These are phyloP conservation scores for Zopfochytrium polystomum DNA, from an alignment of 371 early-diverging fungal genomes.

Conservation along the genomic window DNA sequence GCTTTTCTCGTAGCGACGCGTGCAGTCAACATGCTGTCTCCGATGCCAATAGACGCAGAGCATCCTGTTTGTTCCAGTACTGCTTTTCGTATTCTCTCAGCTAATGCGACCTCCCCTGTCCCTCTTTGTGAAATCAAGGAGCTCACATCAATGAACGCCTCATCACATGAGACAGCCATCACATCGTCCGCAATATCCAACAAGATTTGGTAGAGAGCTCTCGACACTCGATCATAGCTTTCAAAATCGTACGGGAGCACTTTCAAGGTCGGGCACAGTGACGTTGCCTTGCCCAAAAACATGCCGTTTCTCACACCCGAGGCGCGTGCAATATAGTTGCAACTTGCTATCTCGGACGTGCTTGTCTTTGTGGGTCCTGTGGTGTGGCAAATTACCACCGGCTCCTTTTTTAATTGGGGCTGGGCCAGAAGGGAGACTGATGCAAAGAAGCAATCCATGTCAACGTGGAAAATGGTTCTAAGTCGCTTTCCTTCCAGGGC, in stretches of 20 bases:
- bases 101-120: slow-evolving; percentile 42
- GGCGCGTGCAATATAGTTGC: slow-evolving; percentile 75
- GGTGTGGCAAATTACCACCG: slow-evolving; percentile 56
- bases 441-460: slow-evolving; percentile 90
- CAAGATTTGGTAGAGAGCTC: slow-evolving; percentile 67
- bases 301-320: slow-evolving; percentile 74
- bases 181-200: slow-evolving; percentile 62
- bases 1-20: slow-evolving; percentile 76
- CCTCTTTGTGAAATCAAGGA: slow-evolving; percentile 42
- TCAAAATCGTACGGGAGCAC: slow-evolving; percentile 76
- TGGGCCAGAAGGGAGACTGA: slow-evolving; percentile 70
- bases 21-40: slow-evolving; percentile 71
- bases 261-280: slow-evolving; percentile 51
- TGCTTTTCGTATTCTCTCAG: slow-evolving; percentile 49
- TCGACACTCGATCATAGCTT: slow-evolving; percentile 66
- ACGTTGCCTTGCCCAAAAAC: slow-evolving; percentile 58
- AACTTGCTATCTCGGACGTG: slow-evolving; percentile 61
- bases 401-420: slow-evolving; percentile 60
- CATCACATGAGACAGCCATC: slow-evolving; percentile 73
- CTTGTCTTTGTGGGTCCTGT: slow-evolving; percentile 22
- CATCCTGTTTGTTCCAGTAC: slow-evolving; percentile 60
- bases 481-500: slow-evolving; percentile 36
- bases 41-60: slow-evolving; percentile 72
- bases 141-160: slow-evolving; percentile 71
- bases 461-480: slow-evolving; percentile 69